phyloP scores from a whole-genome alignment of 257 asterid species.

The Solanum sejunctum region DNA sequence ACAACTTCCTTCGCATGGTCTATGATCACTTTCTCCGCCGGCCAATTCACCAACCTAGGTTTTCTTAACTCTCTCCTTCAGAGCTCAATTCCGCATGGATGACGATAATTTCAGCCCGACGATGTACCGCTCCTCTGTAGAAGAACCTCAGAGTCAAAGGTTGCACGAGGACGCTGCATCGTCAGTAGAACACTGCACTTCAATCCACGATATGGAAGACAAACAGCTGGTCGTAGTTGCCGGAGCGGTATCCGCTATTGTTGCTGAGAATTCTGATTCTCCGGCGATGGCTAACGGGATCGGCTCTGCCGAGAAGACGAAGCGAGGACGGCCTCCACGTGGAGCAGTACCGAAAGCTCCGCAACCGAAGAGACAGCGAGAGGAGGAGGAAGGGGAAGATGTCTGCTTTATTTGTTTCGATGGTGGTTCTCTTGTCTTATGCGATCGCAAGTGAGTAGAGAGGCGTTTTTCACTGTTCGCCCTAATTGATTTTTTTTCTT shows the following conservation, averaged over 20 bases:
- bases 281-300: not conserved
- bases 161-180: conserved; percentile 16
- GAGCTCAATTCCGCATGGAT: not conserved
- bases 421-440: conserved; percentile 83
- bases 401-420: conserved; percentile 96
- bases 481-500: not conserved
- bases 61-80: not conserved
- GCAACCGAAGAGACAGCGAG: conserved; percentile 16
- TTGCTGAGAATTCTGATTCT: not conserved
- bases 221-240: conserved; percentile 12
- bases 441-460: conserved; percentile 83
- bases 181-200: conserved; percentile 4
- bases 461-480: not conserved
- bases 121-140: not conserved
- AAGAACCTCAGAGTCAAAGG: conserved; percentile 44
- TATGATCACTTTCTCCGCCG: not conserved
- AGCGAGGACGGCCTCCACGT: conserved; percentile 66
- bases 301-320: conserved; percentile 27
- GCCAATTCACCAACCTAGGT: not conserved
- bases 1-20: not conserved
- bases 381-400: conserved; percentile 68
- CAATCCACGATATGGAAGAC: conserved; percentile 8
- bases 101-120: not conserved
- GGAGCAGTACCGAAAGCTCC: conserved; percentile 36
- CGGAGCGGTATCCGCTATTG: not conserved